Evolutionary conservation across 371 early-diverging fungal genomes (phyloP), one percentile per base, ranked within the genome.

Genomic region (Blakeslea trispora): DNA sequence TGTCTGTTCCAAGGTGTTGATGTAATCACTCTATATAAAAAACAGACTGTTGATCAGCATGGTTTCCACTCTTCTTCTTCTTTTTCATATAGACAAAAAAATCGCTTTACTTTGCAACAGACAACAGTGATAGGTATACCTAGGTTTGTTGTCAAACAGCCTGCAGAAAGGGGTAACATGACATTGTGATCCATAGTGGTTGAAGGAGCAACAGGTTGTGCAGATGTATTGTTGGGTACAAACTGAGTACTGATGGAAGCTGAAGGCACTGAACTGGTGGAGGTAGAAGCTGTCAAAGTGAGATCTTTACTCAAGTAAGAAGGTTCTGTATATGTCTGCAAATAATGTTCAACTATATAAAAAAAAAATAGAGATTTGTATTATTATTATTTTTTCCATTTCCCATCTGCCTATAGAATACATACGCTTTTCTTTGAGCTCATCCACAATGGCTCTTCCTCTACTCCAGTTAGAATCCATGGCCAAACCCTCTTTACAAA

Each of bases 111-210:
- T 83, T 96, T 95, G 62, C 87, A 77, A 71, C 94, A 94, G 18
- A 93, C 95, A 8, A 96, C 74, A 15, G 88, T 74, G 18, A 95
- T 78, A 1, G 94, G 94, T 21, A 96, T 68, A 24, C 94, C 95
- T 15, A 94, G 74, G 59, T 94, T 96, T 23, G 71, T 71, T 1
- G 87, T 86, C 34, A 96, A 69, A 32, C 84, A 84, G 18, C 94
- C 95, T 11, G 61, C 74, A 14, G 87, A 81, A 51, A 93, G 61
- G 15, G 92, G 93, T 23, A 90, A 68, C 24, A 82, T 60, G 5
- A 90, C 85, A 37, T 14, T 14, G 37, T 70, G 70, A 45, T 70
- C 67, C 8, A 53, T 53, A 39, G 47, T 39, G 13, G 52, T 53
- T 11, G 66, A 45, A 22, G 54, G 32, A 32, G 52, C 34, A 19